Base-by-base conservation (phyloP, 2,329 filamentous ascomycete genomes). In the Neobulgaria alba region DNA sequence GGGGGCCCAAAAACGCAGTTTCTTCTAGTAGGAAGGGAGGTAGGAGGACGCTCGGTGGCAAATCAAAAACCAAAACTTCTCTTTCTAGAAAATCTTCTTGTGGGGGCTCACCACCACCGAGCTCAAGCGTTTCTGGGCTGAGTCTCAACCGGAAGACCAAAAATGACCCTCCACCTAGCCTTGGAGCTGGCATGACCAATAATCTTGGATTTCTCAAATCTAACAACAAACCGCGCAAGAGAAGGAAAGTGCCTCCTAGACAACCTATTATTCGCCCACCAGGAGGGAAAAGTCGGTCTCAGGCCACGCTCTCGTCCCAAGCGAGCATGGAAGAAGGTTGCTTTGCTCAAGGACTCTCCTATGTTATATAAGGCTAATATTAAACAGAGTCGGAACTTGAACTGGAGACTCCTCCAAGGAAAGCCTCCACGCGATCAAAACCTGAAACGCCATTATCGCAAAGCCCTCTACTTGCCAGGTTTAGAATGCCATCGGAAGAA, bases 61-160 rank as follows among this genome's bases (percentile, higher is more conserved):
- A n/a, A n/a, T n/a, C n/a, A n/a, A n/a, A n/a, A n/a, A n/a, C n/a
- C n/a, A n/a, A n/a, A n/a, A n/a, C n/a, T n/a, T n/a, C n/a, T n/a
- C n/a, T n/a, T n/a, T n/a, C n/a, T n/a, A n/a, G n/a, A n/a, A n/a
- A n/a, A n/a, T n/a, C n/a, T n/a, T n/a, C n/a, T n/a, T n/a, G n/a
- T n/a, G n/a, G n/a, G n/a, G n/a, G n/a, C n/a, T n/a, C n/a, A n/a
- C n/a, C 17, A 20, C n/a, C 14, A 12, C n/a, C 32, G 14, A 36
- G 30, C 9, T 29, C 38, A 8, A 42, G 42, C 33, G 19, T 14
- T 17, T 45, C 45, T 5, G 29, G 12, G n/a, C 17, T 18, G 15
- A 46, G 38, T 20, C 38, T 42, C 2, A 55, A 54, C 42, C 48
- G 51, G 30, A 55, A 52, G 33, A 38, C 26, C 4, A 29, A 42